Conservation (phyloP, 176 grass and related monocot genomes). For the Zea mays region Zm-B73-REFERENCE-NAM-5.0 NC_050099.1:104254501-104255000, state of each 20-base stretch:
- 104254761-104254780: conserved; percentile 98
- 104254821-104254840: conserved; percentile 67
- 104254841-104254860: not conserved
- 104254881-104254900: conserved; percentile 1
- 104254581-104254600: conserved; percentile 2
- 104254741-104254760: conserved; percentile 94
- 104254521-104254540: not conserved
- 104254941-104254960: not conserved
- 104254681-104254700: conserved; percentile 90
- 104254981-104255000: not conserved
- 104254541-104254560: not conserved
- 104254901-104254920: not conserved
- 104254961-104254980: not conserved
- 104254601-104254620: conserved; percentile 3
- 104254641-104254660: conserved; percentile 16
- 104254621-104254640: not conserved
- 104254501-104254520: not conserved
- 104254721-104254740: conserved; percentile 98
- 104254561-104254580: not conserved
- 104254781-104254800: conserved; percentile 97
- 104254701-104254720: conserved; percentile 86
- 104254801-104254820: conserved; percentile 97
- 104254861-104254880: conserved; percentile 14
- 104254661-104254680: conserved; percentile 93
- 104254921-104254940: conserved; percentile 6